Base-by-base conservation (phyloP, 257 asterid genomes). In the Cinchona pubescens region DNA sequence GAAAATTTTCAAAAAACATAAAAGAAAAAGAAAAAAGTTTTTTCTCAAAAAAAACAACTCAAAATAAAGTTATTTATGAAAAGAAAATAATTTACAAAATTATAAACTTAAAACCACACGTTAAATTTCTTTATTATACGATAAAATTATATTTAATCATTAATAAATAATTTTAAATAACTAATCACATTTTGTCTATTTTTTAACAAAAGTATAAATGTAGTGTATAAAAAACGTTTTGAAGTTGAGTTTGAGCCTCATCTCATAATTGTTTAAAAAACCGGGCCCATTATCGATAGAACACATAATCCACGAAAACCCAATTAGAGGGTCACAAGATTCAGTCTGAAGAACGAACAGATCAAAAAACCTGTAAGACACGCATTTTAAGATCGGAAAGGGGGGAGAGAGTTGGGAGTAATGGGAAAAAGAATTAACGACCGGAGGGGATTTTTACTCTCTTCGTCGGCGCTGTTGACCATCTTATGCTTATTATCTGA, bases 341-440 rank as follows among this genome's bases (percentile, higher is more conserved):
- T 34, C 64, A 59, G 23, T 70, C 59, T 59, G 80, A 60, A 59
- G 65, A 76, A 59, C 71, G 53, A 16, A 37, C 19, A 8, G 18
- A 67, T 67, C 30, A 1, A 70, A 38, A 45, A 27, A 23, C 7
- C 65, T n/a, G 8, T 9, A 48, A 14, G 6, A 19, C 35, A 15
- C 42, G 3, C 9, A 30, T 35, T 2, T 40, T 27, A 4, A 46
- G 21, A 58, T 73, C 25, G 19, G 46, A 23, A 37, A 46, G 1
- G 51, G 15, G 58, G 40, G 75, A 21, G 9, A 23, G 21, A 51
- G 27, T 14, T 46, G 59, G 49, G 40, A 70, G 40, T 73, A 71
- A 86, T 86, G 93, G 89, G 38, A 80, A 74, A 55, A 72, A 79
- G 73, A 71, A 79, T 69, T 81, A 82, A 76, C 79, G 71, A 82